Evolutionary conservation across 208 protist genomes (phyloP), one percentile per base, ranked within the genome.

Genomic region (Wallacemonas sp.): DNA sequence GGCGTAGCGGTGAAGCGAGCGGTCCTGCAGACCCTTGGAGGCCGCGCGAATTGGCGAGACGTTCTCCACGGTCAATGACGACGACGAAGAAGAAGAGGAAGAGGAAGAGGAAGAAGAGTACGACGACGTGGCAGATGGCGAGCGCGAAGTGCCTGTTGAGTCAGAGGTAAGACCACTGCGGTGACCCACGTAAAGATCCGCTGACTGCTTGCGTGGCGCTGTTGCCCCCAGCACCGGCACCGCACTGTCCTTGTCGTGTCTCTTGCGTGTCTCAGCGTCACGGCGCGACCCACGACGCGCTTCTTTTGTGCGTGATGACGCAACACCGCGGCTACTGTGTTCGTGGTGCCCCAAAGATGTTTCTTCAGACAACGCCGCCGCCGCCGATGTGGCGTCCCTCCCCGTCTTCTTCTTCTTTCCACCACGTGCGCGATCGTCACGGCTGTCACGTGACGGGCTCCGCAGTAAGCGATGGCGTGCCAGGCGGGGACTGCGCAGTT

Each of bases 401-500:
- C n/a, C n/a, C n/a, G n/a, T n/a, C n/a, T n/a, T n/a, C n/a, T n/a
- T n/a, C n/a, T n/a, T n/a, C n/a, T n/a, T n/a, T n/a, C n/a, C n/a
- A n/a, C n/a, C n/a, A n/a, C n/a, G n/a, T n/a, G n/a, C n/a, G n/a
- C n/a, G n/a, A n/a, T n/a, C n/a, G n/a, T n/a, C n/a, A n/a, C n/a
- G n/a, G n/a, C n/a, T n/a, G 12, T 58, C 52, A 24, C 52, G 52
- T 6, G 52, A 19, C 4, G 52, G 52, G 29, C 52, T 58, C 2
- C 52, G 52, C 29, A 58, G 32, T 5, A 58, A 9, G n/a, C 52
- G 52, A 17, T 58, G 26, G 5, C 30, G 30, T 5, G 3, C 26
- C 3, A 14, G 52, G 12, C 52, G 52, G 2, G 52, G 52, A 21
- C 52, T 58, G 52, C 6, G 1, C 30, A 58, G 29, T 5, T 26